phyloP scores from a whole-genome alignment of 2,329 filamentous ascomycete genomes.

The Colletotrichum viniferum region DNA sequence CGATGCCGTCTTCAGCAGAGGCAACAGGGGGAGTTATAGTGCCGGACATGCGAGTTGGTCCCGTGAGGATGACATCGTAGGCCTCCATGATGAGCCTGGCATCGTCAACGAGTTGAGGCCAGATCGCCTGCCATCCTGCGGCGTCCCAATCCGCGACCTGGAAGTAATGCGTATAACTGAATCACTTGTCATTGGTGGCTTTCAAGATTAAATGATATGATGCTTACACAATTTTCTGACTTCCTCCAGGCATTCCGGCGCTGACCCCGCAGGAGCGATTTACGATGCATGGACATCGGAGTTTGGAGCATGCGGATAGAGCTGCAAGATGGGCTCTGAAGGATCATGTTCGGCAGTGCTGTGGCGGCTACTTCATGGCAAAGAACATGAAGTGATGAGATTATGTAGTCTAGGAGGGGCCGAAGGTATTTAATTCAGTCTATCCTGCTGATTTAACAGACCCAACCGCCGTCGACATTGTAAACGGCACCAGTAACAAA shows the following conservation, averaged over 20 bases:
- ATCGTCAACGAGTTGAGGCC: not conserved
- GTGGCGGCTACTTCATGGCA: not conserved
- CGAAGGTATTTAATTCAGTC: not conserved
- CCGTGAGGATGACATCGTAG: not conserved
- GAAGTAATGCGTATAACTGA: not conserved
- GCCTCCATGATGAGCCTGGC: not conserved
- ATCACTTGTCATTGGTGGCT: not conserved
- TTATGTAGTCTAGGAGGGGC: not conserved
- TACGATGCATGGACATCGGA: not conserved
- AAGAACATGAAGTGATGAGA: not conserved
- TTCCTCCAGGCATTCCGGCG: not conserved
- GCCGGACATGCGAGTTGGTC: not conserved
- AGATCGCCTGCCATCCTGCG: not conserved
- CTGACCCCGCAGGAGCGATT: not conserved
- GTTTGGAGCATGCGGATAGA: not conserved
- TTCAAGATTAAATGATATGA: not conserved
- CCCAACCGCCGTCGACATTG: slow-evolving; percentile 14
- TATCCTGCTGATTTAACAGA: slow-evolving; percentile 20
- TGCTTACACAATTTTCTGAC: not conserved
- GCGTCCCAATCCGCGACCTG: not conserved
- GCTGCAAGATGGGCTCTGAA: not conserved
- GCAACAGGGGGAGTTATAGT: not conserved
- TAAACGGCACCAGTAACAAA: slow-evolving; percentile 27
- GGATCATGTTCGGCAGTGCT: not conserved
- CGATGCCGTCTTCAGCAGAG: not conserved